Evolutionary conservation across 1,284 basidiomycete species (phyloP).

Genomic region (Xanthoconium separans): DNA sequence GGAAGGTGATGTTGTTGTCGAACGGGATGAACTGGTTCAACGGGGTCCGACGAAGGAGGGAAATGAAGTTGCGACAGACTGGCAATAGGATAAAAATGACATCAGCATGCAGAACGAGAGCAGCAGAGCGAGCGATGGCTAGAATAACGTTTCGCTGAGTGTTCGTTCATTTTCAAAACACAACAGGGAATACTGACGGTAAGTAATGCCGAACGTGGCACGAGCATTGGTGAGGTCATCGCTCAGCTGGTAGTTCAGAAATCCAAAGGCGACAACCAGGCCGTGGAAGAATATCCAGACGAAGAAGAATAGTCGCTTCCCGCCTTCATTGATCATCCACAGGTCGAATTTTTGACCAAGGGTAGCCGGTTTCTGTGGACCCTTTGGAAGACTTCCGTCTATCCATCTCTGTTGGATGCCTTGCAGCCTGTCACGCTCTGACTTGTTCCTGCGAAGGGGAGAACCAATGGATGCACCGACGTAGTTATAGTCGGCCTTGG

Average conservation of each 20-base stretch:
- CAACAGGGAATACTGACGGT: slow-evolving; percentile 50
- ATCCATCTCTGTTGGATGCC: slow-evolving; percentile 63
- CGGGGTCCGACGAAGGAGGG: slow-evolving; percentile 76
- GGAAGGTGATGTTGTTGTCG: slow-evolving; percentile 86
- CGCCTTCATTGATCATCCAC: slow-evolving; percentile 93
- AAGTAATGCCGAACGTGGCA: slow-evolving; percentile 68
- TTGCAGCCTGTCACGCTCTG: slow-evolving; percentile 74
- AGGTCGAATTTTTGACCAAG: slow-evolving; percentile 51
- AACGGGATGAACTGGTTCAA: slow-evolving; percentile 86
- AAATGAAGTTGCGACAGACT: slow-evolving; percentile 89
- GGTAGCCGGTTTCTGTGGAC: slow-evolving; percentile 33
- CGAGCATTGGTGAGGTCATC: slow-evolving; percentile 72
- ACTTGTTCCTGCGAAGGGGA: slow-evolving; percentile 74
- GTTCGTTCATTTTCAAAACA: not conserved
- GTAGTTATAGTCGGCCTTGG: slow-evolving; percentile 20
- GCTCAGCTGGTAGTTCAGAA: slow-evolving; percentile 74
- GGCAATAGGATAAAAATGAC: slow-evolving; percentile 89
- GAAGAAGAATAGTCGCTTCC: slow-evolving; percentile 72
- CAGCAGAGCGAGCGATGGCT: slow-evolving; percentile 83
- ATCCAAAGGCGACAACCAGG: slow-evolving; percentile 72
- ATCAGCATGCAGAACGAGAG: slow-evolving; percentile 84
- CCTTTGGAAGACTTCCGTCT: slow-evolving; percentile 35
- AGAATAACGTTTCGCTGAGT: not conserved
- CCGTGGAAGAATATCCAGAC: slow-evolving; percentile 76
- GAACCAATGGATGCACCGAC: slow-evolving; percentile 18